phyloP scores from a whole-genome alignment of 23 red algal species.

The Agarophyton chilense region DNA sequence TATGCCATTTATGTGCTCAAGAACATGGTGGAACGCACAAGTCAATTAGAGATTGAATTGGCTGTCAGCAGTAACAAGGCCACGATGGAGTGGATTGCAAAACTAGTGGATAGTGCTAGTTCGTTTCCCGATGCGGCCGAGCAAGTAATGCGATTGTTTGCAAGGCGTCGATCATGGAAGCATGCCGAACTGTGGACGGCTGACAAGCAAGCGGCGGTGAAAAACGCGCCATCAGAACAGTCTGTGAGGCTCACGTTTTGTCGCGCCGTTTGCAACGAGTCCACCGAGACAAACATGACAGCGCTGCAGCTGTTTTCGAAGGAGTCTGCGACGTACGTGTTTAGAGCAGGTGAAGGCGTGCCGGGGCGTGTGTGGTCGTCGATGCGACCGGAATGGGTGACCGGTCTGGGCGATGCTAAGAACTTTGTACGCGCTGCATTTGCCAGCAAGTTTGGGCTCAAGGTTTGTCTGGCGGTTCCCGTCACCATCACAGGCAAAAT shows the following conservation, averaged over 20 bases:
- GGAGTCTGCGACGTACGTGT: conserved; percentile 34
- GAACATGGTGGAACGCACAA: conserved; percentile 54
- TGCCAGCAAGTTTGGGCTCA: conserved; percentile 55
- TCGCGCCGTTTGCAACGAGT: conserved; percentile 24
- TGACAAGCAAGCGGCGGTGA: not conserved
- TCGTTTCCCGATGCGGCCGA: conserved; percentile 67
- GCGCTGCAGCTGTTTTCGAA: conserved; percentile 36
- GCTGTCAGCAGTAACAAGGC: conserved; percentile 68
- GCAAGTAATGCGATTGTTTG: conserved; percentile 67
- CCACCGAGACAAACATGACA: not conserved
- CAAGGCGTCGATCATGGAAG: conserved; percentile 48
- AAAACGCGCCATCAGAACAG: not conserved
- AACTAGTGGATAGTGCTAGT: conserved; percentile 24
- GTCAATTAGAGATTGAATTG: conserved; percentile 70
- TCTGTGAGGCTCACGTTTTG: conserved; percentile 36
- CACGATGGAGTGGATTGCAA: conserved; percentile 70
- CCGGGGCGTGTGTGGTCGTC: conserved; percentile 74
- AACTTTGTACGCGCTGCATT: conserved; percentile 58
- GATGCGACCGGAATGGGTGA: conserved; percentile 81
- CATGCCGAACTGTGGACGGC: conserved; percentile 78
- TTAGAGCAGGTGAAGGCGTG: conserved; percentile 58
- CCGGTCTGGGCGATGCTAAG: conserved; percentile 34
- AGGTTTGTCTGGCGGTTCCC: conserved; percentile 75
- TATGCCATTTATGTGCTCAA: conserved; percentile 64
- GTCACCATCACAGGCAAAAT: conserved; percentile 76